Conservation (phyloP, 2,329 filamentous ascomycete species). For the Didymella segeticola region DNA sequence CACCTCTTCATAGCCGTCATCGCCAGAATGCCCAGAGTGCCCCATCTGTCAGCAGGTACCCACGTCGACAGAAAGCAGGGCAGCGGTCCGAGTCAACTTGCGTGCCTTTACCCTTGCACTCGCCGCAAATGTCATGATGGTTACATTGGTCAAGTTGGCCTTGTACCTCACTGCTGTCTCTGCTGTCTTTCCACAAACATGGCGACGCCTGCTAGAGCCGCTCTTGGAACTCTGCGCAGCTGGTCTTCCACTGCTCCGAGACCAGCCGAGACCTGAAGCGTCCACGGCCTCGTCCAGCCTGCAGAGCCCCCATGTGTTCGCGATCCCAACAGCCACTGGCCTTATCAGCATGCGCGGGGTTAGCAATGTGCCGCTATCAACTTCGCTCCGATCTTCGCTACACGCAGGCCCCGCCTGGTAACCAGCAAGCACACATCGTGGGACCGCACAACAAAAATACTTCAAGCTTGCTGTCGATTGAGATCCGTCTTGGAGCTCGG, state of each 20-base stretch:
- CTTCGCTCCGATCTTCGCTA: slow-evolving; percentile 40
- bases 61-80: slow-evolving; percentile 15
- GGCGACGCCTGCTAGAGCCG: not conserved
- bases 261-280: slow-evolving; percentile 40
- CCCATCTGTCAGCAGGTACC: slow-evolving; percentile 19
- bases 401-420: slow-evolving; percentile 12
- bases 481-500: slow-evolving; percentile 12
- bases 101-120: slow-evolving; percentile 8
- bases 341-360: slow-evolving; percentile 41
- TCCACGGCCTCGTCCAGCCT: slow-evolving; percentile 23
- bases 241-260: slow-evolving; percentile 27
- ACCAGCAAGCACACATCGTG: slow-evolving; percentile 11
- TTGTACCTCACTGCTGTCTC: not conserved
- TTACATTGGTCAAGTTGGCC: slow-evolving; percentile 11
- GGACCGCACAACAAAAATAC: slow-evolving; percentile 5
- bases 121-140: slow-evolving; percentile 15
- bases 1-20: slow-evolving; percentile 15
- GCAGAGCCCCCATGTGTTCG: slow-evolving; percentile 33
- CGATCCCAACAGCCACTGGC: slow-evolving; percentile 38
- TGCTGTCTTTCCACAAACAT: slow-evolving; percentile 3
- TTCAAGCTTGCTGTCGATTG: not conserved
- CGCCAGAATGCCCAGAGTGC: slow-evolving; percentile 2
- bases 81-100: slow-evolving; percentile 2
- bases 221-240: not conserved
- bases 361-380: slow-evolving; percentile 14